These are phyloP conservation scores for Penicillium waksmanii DNA, from an alignment of 495 filamentous ascomycete species.

Conservation along the genomic window DNA sequence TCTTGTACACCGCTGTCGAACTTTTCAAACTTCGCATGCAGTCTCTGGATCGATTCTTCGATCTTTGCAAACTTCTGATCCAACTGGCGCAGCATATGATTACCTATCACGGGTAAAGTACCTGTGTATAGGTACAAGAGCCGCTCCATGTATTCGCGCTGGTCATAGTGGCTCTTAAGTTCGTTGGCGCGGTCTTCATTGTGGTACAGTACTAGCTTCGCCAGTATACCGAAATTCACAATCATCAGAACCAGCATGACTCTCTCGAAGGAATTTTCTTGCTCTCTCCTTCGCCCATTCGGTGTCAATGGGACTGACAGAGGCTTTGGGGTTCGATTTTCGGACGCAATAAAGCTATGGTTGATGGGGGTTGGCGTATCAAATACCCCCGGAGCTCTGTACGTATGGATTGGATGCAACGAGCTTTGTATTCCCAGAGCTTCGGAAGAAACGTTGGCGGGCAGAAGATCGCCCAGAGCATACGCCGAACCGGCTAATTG, in stretches of 20 bases:
- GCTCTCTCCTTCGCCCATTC: neutral
- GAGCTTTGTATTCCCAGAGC: neutral
- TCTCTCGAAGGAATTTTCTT: neutral
- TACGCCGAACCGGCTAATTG: slow-evolving; percentile 20
- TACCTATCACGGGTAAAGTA: neutral
- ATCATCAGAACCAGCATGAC: neutral
- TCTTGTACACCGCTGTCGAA: neutral
- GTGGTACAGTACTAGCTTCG: neutral
- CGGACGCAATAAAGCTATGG: neutral
- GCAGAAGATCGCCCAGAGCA: neutral
- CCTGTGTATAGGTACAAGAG: neutral
- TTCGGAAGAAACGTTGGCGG: neutral
- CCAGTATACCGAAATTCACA: neutral
- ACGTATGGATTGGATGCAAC: neutral
- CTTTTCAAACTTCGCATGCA: neutral
- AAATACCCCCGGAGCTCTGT: neutral
- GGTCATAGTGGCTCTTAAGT: neutral
- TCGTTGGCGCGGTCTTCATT: neutral
- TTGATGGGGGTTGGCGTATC: neutral
- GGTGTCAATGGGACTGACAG: no score
- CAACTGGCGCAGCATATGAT: neutral
- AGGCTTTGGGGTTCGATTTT: neutral
- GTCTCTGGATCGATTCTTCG: neutral
- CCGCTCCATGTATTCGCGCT: neutral
- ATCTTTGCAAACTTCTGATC: neutral